Evolutionary conservation across 331 rosid species (phyloP).

Genomic region (Quercus lobata): DNA sequence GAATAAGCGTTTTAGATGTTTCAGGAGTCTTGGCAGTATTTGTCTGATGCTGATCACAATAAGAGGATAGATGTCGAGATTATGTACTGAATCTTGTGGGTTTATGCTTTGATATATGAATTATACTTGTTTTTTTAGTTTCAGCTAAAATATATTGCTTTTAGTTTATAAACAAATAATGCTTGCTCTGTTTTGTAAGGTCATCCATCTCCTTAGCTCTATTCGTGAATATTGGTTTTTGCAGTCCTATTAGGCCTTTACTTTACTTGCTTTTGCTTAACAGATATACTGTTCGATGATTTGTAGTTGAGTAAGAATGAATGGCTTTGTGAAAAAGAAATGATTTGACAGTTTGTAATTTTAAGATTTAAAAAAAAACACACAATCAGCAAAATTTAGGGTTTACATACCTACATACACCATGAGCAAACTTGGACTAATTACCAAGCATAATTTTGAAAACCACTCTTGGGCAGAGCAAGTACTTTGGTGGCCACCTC

Average conservation of each 20-base stretch:
- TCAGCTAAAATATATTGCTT: not conserved
- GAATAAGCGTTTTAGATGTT: conserved; percentile 24
- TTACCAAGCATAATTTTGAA: no score
- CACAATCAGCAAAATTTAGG: not conserved
- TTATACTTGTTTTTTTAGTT: not conserved
- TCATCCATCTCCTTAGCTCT: not conserved
- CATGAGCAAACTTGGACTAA: no score
- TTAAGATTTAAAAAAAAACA: not conserved
- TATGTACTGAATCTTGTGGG: not conserved
- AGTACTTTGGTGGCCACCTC: no score
- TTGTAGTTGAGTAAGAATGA: not conserved
- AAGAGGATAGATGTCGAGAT: conserved; percentile 1
- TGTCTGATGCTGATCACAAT: conserved; percentile 8
- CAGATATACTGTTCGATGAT: not conserved
- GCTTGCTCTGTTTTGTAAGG: not conserved
- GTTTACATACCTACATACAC: no score
- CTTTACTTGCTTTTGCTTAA: not conserved
- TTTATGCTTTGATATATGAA: not conserved
- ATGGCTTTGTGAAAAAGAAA: no score
- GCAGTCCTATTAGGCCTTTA: not conserved
- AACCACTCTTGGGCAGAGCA: no score
- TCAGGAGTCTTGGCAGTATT: not conserved
- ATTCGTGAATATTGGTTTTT: not conserved
- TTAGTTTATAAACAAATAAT: not conserved
- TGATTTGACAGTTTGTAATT: no score